Percentiles rank a stretch among this genome's conserved stretches.
Evolutionary conservation across 345 rosid genomes (phyloP).

Genomic region (Euclidium syriacum): DNA sequence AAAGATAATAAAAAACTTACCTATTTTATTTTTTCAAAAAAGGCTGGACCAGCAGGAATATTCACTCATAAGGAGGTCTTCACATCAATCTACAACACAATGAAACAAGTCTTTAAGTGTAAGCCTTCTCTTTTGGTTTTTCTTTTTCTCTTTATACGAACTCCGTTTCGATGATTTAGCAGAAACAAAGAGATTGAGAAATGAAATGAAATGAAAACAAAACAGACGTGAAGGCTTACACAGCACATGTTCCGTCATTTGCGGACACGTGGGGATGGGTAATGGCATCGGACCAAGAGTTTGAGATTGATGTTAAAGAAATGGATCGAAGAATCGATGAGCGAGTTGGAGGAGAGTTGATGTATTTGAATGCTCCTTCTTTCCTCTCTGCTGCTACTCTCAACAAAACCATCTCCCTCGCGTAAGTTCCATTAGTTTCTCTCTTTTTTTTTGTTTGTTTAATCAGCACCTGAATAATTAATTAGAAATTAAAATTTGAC

Average conservation of each 20-base stretch:
- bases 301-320: slow-evolving; percentile 49
- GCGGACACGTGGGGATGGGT: slow-evolving; percentile 99
- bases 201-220: slow-evolving; percentile 5
- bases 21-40: neutral
- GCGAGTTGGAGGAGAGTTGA: slow-evolving; percentile 62
- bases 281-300: slow-evolving; percentile 90
- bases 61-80: slow-evolving; percentile 94
- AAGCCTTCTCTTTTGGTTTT: slow-evolving; percentile 19
- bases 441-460: neutral
- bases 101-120: slow-evolving; percentile 90
- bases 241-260: slow-evolving; percentile 94
- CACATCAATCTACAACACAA: slow-evolving; percentile 83
- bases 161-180: neutral
- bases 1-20: neutral
- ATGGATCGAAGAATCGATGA: slow-evolving; percentile 67
- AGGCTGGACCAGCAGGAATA: slow-evolving; percentile 99
- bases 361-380: slow-evolving; percentile 74
- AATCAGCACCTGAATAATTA: too few species aligned
- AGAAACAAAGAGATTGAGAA: too few species aligned
- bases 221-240: slow-evolving; percentile 83
- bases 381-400: slow-evolving; percentile 76
- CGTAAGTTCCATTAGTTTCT: slow-evolving; percentile 42
- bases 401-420: slow-evolving; percentile 67
- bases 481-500: neutral
- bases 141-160: too few species aligned